Percentiles rank a stretch among this genome's conserved stretches.
Conservation (phyloP, 371 early-diverging fungal species). For the Blastocladiella emersonii region DNA sequence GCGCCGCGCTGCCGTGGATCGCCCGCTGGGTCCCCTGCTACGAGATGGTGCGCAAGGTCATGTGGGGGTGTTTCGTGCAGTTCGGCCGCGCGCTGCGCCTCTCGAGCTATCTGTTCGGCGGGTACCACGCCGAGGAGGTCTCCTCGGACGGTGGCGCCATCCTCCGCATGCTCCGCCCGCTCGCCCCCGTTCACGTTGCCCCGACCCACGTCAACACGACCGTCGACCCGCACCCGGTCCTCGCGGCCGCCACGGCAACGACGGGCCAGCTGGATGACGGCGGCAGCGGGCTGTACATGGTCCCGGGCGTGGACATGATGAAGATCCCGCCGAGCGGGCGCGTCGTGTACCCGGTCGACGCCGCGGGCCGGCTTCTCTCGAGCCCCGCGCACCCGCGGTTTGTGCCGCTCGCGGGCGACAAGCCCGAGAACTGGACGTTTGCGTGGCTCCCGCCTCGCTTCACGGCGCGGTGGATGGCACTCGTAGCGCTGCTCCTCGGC, state of each 20-base stretch:
- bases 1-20: conserved; percentile 48
- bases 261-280: not conserved
- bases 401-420: not conserved
- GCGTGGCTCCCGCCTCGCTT: not conserved
- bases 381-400: not conserved
- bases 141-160: not conserved
- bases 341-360: too few species aligned
- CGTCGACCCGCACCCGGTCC: not conserved
- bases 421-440: not conserved
- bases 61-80: conserved; percentile 43
- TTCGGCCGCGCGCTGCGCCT: conserved; percentile 47
- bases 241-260: not conserved
- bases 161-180: not conserved
- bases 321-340: too few species aligned
- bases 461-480: not conserved
- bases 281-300: too few species aligned
- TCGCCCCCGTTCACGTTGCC: too few species aligned
- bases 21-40: conserved; percentile 21
- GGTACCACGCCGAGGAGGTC: conserved; percentile 16
- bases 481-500: not conserved
- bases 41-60: conserved; percentile 10
- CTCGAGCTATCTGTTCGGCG: conserved; percentile 68
- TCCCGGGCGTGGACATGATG: not conserved
- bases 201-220: not conserved
- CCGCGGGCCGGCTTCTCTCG: too few species aligned